Evolutionary conservation across 2,329 filamentous ascomycete species (phyloP).

Genomic region (Paracamarosporium sp.): DNA sequence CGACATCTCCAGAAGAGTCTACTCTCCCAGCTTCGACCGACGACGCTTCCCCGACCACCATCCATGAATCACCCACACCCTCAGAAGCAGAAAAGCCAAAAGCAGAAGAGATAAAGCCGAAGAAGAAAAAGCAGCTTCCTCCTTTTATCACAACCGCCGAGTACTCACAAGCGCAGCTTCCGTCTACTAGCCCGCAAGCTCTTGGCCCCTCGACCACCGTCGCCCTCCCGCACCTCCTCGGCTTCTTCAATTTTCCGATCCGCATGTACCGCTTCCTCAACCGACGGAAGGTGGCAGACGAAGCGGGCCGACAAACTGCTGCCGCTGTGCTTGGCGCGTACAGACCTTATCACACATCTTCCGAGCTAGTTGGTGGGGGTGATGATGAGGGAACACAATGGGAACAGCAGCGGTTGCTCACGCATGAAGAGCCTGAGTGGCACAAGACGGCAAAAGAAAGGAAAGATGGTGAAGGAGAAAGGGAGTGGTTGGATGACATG

Average conservation of each 20-base stretch:
- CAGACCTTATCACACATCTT: slow-evolving; percentile 51
- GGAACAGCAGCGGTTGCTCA: slow-evolving; percentile 71
- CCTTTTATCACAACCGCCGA: slow-evolving; percentile 76
- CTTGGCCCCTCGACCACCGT: slow-evolving; percentile 78
- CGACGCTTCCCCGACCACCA: slow-evolving; percentile 44
- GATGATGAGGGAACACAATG: slow-evolving; percentile 44
- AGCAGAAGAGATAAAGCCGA: slow-evolving; percentile 51
- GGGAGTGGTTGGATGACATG: slow-evolving; percentile 77
- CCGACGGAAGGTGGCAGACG: slow-evolving; percentile 82
- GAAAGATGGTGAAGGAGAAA: slow-evolving; percentile 58
- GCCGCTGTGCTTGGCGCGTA: slow-evolving; percentile 74
- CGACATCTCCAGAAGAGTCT: slow-evolving; percentile 17
- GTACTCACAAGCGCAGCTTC: slow-evolving; percentile 72
- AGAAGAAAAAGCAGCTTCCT: slow-evolving; percentile 65
- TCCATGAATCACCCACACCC: slow-evolving; percentile 25
- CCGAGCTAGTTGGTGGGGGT: slow-evolving; percentile 33
- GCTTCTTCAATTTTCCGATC: slow-evolving; percentile 87
- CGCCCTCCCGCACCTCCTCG: slow-evolving; percentile 86
- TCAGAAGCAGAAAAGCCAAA: slow-evolving; percentile 16
- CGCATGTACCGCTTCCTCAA: slow-evolving; percentile 89
- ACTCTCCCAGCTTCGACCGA: slow-evolving; percentile 26
- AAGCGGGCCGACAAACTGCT: slow-evolving; percentile 85
- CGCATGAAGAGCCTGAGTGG: slow-evolving; percentile 80
- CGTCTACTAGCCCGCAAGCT: slow-evolving; percentile 69
- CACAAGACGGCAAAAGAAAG: slow-evolving; percentile 75